These are phyloP conservation scores for Backusella macrospora DNA, from an alignment of 192 early-diverging fungal species.

Conservation along the genomic window DNA sequence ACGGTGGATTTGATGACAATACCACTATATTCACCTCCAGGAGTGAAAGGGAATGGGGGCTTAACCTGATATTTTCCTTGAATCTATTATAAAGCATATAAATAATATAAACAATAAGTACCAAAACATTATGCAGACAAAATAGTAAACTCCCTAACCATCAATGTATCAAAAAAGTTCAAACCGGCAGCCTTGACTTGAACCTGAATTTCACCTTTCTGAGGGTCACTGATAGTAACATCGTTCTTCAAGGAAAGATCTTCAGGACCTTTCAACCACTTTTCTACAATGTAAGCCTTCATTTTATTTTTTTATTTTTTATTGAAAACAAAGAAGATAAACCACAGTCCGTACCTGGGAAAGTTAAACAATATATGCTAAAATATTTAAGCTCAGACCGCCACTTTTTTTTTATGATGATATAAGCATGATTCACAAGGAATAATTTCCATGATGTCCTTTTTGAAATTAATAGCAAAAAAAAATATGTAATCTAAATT, in stretches of 20 bases:
- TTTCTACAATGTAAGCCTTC: constrained; percentile 38
- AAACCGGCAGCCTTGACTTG: constrained; percentile 66
- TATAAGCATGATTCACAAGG: constrained; percentile 12
- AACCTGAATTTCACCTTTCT: constrained; percentile 65
- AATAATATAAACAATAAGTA: neutral
- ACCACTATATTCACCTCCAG: constrained; percentile 71
- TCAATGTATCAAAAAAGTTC: constrained; percentile 78
- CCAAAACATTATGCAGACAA: neutral
- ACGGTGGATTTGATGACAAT: constrained; percentile 51
- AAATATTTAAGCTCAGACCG: neutral
- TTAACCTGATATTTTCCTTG: constrained; percentile 78
- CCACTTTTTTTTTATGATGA: constrained; percentile 8
- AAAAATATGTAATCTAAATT: constrained; percentile 9
- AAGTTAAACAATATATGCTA: neutral
- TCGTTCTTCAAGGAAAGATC: constrained; percentile 53
- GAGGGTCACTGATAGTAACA: constrained; percentile 57
- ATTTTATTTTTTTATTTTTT: constrained; percentile 13
- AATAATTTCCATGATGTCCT: neutral
- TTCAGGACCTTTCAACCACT: constrained; percentile 43
- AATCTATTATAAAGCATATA: constrained; percentile 38
- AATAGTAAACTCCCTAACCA: constrained; percentile 39
- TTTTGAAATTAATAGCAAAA: neutral
- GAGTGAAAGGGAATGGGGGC: constrained; percentile 68
- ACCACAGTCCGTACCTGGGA: neutral
- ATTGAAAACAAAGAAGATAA: neutral